These are phyloP conservation scores for Leishmania turanica DNA, from an alignment of 208 protist species.

Conservation along the genomic window DNA sequence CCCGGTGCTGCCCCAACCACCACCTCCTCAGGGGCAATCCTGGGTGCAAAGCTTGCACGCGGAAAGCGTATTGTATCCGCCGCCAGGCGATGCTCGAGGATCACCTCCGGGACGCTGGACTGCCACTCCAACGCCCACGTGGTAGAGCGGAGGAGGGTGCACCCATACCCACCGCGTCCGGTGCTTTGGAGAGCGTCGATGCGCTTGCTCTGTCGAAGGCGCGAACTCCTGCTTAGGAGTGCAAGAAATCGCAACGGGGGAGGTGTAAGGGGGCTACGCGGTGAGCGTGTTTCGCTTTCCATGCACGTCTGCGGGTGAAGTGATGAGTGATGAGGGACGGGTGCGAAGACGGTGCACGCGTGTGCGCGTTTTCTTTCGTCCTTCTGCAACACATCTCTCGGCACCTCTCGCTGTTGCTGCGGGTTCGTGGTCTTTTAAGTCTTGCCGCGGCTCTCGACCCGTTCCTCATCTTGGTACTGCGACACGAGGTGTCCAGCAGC, in stretches of 20 bases:
- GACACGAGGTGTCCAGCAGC: not conserved
- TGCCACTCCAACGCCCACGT: slow-evolving; percentile 5
- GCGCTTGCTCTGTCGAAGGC: not conserved
- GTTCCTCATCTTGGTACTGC: not conserved
- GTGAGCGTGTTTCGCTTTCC: not conserved
- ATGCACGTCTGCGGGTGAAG: not conserved
- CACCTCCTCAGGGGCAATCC: slow-evolving; percentile 72
- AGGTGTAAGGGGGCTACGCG: not conserved
- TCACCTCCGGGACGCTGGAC: slow-evolving; percentile 18
- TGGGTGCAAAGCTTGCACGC: slow-evolving; percentile 67
- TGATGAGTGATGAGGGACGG: not conserved
- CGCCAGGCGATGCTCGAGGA: slow-evolving; percentile 32
- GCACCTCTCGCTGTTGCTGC: not conserved
- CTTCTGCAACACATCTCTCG: not conserved
- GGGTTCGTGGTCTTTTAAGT: not conserved
- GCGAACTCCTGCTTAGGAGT: not conserved
- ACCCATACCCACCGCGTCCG: not conserved
- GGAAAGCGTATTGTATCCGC: slow-evolving; percentile 44
- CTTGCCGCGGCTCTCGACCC: not conserved
- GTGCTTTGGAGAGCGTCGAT: not conserved
- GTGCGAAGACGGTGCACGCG: no score
- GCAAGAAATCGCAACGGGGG: no score
- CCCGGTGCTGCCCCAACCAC: slow-evolving; percentile 67
- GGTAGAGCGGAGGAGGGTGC: not conserved
- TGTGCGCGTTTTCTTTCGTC: not conserved